Evolutionary conservation across 805 yeast species (phyloP), one percentile per base, ranked within the genome.

Genomic region (Candida ipomoeae): DNA sequence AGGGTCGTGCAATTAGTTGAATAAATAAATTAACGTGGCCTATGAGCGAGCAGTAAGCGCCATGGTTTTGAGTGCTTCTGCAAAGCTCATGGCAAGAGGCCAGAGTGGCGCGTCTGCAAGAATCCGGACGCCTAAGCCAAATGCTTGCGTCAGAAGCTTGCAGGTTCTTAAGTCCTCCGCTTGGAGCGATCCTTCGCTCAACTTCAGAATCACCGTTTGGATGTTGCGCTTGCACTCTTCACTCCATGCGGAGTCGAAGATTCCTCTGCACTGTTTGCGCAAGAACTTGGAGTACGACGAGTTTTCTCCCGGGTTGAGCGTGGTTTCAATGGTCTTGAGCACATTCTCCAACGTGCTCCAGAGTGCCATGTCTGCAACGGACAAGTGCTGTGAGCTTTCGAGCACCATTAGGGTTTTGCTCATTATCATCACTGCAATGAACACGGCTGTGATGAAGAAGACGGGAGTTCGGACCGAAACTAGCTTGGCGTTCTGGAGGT

Each of bases 31-130:
- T 35, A 31, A 15, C 17, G 6, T 29, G 29, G 31, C 14, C 38
- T 42, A 42, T 26, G 31, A 5, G 20, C 38, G 45, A 14, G 38
- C 21, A 10, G 31, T 42, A 17, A 42, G 56, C 33, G 62, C 63
- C 60, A 90, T 77, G 32, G 83, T 78, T 62, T 84, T 86, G 59
- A 86, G 71, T 2, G 89, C 90, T 62, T 86, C 92, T 0, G 92
- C 92, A 70, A 86, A 85, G 17, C 84, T 79, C 64, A 87, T 69
- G 0, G 90, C 87, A 46, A 86, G 77, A 0, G 94, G 94, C 95
- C 95, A 87, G 23, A 87, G 85, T 14, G 94, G 94, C 0, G 91
- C 91, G 70, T 87, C 94, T 3, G 90, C 89, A 46, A 87, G 71
- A 31, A 87, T 84, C 58, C 89, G 71, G 11, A 87, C 87, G 38